Conservation (phyloP, 2,329 filamentous ascomycete species). For the Penicillium olsonii region DNA sequence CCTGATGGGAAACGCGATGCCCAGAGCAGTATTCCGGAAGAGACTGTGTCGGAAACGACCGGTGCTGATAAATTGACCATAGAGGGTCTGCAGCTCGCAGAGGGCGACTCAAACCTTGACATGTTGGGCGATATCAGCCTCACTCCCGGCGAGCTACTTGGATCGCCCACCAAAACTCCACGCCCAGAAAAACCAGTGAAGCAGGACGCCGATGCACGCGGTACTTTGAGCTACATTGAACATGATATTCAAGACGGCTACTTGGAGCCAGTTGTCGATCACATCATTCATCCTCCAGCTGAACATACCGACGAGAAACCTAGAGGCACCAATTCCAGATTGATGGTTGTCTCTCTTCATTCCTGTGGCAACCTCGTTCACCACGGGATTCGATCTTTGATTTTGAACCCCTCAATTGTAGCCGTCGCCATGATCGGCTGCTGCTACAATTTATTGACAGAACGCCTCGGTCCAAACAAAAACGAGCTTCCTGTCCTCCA, state of each 20-base stretch:
- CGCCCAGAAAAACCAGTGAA: conserved; percentile 11
- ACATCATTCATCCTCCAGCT: conserved; percentile 28
- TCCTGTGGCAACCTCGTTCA: conserved; percentile 96
- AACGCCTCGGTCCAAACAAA: conserved; percentile 82
- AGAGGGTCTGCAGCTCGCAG: conserved; percentile 9
- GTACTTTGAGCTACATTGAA: conserved; percentile 44
- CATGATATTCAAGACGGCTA: conserved; percentile 45
- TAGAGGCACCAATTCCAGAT: conserved; percentile 29
- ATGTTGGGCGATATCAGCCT: conserved; percentile 38
- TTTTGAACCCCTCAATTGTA: conserved; percentile 78
- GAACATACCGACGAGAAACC: neutral
- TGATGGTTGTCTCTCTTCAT: conserved; percentile 93
- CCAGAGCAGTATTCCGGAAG: conserved; percentile 13
- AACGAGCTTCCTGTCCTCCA: conserved; percentile 80
- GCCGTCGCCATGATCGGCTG: conserved; percentile 94
- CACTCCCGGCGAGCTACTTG: conserved; percentile 28
- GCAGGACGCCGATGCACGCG: conserved; percentile 22
- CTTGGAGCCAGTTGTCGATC: conserved; percentile 38
- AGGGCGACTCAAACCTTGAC: conserved; percentile 31
- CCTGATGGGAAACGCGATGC: conserved; percentile 21
- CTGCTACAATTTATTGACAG: conserved; percentile 95
- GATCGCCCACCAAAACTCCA: neutral
- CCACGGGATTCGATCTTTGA: conserved; percentile 82
- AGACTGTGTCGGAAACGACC: conserved; percentile 9
- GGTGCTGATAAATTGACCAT: conserved; percentile 2